phyloP scores from a whole-genome alignment of 352 stramenopile species.

The Chrysophaeum taylorii region DNA sequence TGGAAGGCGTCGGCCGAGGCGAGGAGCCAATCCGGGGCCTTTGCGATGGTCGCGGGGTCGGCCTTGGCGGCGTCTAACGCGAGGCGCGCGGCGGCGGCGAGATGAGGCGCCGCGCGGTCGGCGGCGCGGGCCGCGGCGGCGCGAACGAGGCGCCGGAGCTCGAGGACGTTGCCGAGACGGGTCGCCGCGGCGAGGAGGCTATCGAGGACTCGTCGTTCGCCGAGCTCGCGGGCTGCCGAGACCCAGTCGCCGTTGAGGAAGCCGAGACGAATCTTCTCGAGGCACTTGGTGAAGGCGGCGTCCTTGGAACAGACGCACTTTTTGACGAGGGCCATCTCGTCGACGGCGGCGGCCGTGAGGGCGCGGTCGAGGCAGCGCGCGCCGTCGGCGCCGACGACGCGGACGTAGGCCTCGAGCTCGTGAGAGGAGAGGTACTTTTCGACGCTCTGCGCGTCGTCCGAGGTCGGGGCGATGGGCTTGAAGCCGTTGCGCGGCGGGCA shows the following conservation, averaged over 20 bases:
- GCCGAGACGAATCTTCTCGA: neutral
- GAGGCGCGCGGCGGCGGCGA: neutral
- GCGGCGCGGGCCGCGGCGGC: neutral
- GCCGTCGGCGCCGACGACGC: neutral
- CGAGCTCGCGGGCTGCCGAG: neutral
- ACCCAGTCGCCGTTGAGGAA: slow-evolving; percentile 3
- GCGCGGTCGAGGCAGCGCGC: neutral
- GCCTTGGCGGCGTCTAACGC: neutral
- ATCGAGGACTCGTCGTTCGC: neutral
- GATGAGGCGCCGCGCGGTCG: neutral
- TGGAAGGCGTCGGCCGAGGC: neutral
- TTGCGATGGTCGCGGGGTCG: neutral
- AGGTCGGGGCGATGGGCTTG: neutral
- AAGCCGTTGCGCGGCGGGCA: neutral
- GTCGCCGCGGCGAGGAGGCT: neutral
- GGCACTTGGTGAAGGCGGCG: neutral
- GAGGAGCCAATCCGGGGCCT: neutral
- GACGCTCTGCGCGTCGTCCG: neutral
- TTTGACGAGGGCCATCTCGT: slow-evolving; percentile 4
- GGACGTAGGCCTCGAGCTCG: neutral
- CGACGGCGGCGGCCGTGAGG: neutral
- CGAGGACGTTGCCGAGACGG: neutral
- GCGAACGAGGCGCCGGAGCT: neutral
- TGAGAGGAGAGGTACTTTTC: neutral
- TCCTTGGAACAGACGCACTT: neutral